Evolutionary conservation across 2,329 filamentous ascomycete genomes (phyloP).

Genomic region (Fulvia fulva): DNA sequence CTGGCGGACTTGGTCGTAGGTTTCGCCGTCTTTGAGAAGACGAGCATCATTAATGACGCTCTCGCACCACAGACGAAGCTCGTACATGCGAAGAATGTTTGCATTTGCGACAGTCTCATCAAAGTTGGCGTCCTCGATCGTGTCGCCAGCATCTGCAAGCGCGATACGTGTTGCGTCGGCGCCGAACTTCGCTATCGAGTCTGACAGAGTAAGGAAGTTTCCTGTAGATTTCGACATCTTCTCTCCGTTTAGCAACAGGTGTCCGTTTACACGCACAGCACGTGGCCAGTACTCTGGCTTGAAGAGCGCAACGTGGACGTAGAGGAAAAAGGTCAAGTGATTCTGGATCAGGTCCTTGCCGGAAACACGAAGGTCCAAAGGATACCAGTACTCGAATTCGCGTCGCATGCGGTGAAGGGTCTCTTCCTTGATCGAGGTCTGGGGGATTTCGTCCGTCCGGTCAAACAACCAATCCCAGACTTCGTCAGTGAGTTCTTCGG

Average conservation of each 20-base stretch:
- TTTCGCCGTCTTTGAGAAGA: conserved; percentile 41
- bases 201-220: conserved; percentile 89
- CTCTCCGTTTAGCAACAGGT: conserved; percentile 89
- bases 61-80: conserved; percentile 86
- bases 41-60: conserved; percentile 66
- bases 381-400: conserved; percentile 97
- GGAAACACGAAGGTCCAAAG: conserved; percentile 78
- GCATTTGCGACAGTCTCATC: conserved; percentile 92
- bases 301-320: conserved; percentile 89
- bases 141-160: conserved; percentile 90
- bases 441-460: conserved; percentile 62
- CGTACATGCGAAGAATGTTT: conserved; percentile 80
- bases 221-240: conserved; percentile 99
- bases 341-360: conserved; percentile 93
- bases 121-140: conserved; percentile 93
- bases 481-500: conserved; percentile 89
- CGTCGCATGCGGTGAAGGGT: conserved; percentile 76
- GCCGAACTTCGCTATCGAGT: conserved; percentile 86
- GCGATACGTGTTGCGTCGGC: conserved; percentile 89
- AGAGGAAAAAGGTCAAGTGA: conserved; percentile 94
- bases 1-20: conserved; percentile 41
- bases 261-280: conserved; percentile 82
- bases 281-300: conserved; percentile 82
- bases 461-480: conserved; percentile 96
- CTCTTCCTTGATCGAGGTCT: conserved; percentile 66